Conservation (phyloP, 257 asterid species). For the Plantago major region DNA sequence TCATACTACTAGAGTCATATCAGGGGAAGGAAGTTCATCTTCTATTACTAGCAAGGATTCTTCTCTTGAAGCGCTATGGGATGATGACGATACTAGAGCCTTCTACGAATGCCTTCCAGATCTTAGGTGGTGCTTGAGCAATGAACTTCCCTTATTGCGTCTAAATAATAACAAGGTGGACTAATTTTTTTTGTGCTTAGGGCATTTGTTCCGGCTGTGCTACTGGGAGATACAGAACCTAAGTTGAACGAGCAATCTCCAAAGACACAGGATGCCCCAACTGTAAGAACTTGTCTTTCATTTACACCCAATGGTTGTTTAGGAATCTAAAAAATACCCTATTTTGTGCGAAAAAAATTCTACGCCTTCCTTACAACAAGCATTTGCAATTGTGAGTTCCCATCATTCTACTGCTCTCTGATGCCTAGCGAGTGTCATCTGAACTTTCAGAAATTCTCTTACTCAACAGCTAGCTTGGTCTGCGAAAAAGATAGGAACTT, state of each 20-base stretch:
- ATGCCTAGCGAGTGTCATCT: no score
- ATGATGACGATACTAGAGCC: slow-evolving; percentile 95
- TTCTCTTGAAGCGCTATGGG: slow-evolving; percentile 85
- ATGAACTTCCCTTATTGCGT: slow-evolving; percentile 21
- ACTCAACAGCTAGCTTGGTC: no score
- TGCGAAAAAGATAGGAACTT: no score
- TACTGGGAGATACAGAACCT: slow-evolving; percentile 89
- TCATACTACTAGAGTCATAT: slow-evolving; percentile 90
- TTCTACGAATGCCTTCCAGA: slow-evolving; percentile 96
- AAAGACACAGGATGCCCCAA: slow-evolving; percentile 65
- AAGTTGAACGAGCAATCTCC: slow-evolving; percentile 76
- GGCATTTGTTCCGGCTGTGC: slow-evolving; percentile 99
- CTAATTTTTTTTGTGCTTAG: slow-evolving; percentile 40
- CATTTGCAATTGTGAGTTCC: no score
- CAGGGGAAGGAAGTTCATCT: slow-evolving; percentile 79
- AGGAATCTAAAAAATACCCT: no score
- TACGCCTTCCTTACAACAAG: no score
- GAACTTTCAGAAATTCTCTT: no score
- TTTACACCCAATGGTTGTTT: background rate
- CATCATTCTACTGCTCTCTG: no score
- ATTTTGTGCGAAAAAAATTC: no score
- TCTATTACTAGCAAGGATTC: slow-evolving; percentile 76
- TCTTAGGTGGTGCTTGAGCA: slow-evolving; percentile 58
- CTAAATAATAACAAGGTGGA: slow-evolving; percentile 12
- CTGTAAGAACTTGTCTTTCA: slow-evolving; percentile 45